These are phyloP conservation scores for Calocybe gambosa DNA, from an alignment of 1,284 basidiomycete species.

Conservation along the genomic window DNA sequence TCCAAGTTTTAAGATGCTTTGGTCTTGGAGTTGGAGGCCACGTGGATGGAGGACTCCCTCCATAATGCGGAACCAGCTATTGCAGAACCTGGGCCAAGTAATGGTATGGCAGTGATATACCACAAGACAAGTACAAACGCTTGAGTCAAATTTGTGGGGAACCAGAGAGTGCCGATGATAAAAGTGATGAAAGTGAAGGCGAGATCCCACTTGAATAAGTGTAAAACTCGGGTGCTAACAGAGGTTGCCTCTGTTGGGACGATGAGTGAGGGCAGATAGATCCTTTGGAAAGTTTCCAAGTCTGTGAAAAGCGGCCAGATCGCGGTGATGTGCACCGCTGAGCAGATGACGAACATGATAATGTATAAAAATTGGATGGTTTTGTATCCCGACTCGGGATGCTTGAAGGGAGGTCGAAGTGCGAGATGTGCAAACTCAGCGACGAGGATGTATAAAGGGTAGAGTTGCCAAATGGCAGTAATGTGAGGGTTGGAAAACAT, in stretches of 20 bases:
- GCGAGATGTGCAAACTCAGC: constrained; percentile 23
- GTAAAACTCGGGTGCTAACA: constrained; percentile 22
- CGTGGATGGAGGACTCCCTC: constrained; percentile 27
- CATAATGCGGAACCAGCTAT: constrained; percentile 32
- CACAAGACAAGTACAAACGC: constrained; percentile 25
- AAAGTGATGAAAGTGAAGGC: constrained; percentile 28
- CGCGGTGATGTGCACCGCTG: constrained; percentile 31
- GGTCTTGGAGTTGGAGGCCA: neutral
- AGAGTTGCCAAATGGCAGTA: constrained; percentile 40
- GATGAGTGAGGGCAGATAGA: constrained; percentile 30
- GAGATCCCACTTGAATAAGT: constrained; percentile 42
- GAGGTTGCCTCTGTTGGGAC: constrained; percentile 16
- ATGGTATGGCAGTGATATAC: constrained; percentile 24
- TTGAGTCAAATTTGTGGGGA: constrained; percentile 24
- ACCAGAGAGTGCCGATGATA: constrained; percentile 17
- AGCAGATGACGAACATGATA: constrained; percentile 29
- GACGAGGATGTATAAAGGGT: constrained; percentile 32
- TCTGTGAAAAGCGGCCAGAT: constrained; percentile 27
- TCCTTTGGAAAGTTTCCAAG: constrained; percentile 16
- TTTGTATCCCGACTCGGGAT: constrained; percentile 30
- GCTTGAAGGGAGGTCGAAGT: constrained; percentile 24
- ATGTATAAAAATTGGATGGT: constrained; percentile 31
- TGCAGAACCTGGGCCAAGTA: constrained; percentile 36
- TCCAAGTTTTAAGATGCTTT: constrained; percentile 4
- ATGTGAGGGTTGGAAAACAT: constrained; percentile 25